Percentiles rank a stretch among this genome's conserved stretches.
These are phyloP conservation scores for Tricholoma sp. DNA, from an alignment of 768 basidiomycete species.

Conservation along the genomic window DNA sequence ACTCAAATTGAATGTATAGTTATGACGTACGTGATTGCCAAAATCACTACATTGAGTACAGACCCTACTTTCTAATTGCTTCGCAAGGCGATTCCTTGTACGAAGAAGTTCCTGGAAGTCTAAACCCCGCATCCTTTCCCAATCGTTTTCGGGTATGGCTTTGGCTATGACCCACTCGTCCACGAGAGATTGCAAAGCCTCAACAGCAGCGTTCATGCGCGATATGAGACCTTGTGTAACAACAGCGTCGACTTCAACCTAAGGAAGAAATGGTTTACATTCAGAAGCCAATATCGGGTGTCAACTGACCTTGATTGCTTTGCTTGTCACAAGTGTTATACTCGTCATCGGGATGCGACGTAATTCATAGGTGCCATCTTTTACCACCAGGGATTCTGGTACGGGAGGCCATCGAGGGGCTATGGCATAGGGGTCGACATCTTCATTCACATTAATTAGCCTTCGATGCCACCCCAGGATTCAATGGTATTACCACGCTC, in stretches of 20 bases:
- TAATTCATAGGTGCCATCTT: constrained; percentile 63
- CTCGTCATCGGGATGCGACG: constrained; percentile 61
- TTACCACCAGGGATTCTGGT: constrained; percentile 39
- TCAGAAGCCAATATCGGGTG: background rate
- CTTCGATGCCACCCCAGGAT: background rate
- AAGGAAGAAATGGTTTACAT: constrained; percentile 3
- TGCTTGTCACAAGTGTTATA: constrained; percentile 69
- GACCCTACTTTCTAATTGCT: constrained; percentile 34
- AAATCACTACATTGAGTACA: constrained; percentile 69
- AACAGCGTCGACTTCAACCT: constrained; percentile 72
- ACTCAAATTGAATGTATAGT: background rate
- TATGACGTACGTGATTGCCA: constrained; percentile 60
- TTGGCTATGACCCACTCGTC: constrained; percentile 50
- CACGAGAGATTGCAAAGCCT: constrained; percentile 43
- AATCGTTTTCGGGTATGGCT: constrained; percentile 72
- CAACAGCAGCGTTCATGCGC: constrained; percentile 52
- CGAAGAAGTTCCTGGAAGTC: constrained; percentile 87
- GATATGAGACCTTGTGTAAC: constrained; percentile 61
- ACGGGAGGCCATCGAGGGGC: constrained; percentile 77
- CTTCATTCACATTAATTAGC: constrained; percentile 29
- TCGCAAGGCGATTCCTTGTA: constrained; percentile 44
- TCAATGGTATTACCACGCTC: constrained; percentile 40
- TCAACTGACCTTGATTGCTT: constrained; percentile 58
- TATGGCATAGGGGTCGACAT: constrained; percentile 49
- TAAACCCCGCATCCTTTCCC: constrained; percentile 75